Percentiles rank a stretch among this genome's conserved stretches.
Evolutionary conservation across 176 grass and related monocot genomes (phyloP).

Genomic region (Triticum monococcum): DNA sequence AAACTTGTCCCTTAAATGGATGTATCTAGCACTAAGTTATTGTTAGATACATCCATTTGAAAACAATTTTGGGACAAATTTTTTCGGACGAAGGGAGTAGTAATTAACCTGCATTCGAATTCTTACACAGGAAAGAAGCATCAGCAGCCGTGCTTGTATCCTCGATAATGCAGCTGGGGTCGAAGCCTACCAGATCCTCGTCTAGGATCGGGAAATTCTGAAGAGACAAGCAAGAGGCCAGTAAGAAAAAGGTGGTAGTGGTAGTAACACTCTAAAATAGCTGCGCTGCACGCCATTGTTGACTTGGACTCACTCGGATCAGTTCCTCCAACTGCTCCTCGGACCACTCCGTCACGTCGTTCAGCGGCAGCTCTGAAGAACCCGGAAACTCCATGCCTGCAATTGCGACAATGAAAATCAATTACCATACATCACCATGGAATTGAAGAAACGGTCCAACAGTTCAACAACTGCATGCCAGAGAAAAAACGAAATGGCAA

Average conservation of each 20-base stretch:
- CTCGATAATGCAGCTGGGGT: slow-evolving; percentile 2
- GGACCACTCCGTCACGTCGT: background rate
- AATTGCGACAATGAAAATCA: background rate
- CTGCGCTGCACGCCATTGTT: background rate
- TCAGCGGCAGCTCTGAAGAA: background rate
- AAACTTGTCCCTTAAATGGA: too few relatives aligned
- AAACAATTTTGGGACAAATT: too few relatives aligned
- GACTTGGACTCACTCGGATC: slow-evolving; percentile 41
- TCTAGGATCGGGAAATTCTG: background rate
- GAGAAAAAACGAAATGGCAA: background rate
- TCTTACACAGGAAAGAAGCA: background rate
- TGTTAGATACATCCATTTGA: too few relatives aligned
- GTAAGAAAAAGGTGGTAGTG: background rate
- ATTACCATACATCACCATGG: background rate
- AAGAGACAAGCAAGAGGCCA: background rate
- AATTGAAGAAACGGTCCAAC: too few relatives aligned
- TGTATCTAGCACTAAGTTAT: too few relatives aligned
- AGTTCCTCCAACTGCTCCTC: slow-evolving; percentile 44
- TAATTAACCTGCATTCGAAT: background rate
- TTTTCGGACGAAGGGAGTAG: too few relatives aligned
- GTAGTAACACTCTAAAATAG: background rate
- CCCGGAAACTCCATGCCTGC: slow-evolving; percentile 30
- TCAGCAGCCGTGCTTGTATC: background rate
- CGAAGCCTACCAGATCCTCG: background rate
- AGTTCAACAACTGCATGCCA: background rate